These are phyloP conservation scores for Tuctoria greenei DNA, from an alignment of 176 grass and related monocot genomes.

Conservation along the genomic window DNA sequence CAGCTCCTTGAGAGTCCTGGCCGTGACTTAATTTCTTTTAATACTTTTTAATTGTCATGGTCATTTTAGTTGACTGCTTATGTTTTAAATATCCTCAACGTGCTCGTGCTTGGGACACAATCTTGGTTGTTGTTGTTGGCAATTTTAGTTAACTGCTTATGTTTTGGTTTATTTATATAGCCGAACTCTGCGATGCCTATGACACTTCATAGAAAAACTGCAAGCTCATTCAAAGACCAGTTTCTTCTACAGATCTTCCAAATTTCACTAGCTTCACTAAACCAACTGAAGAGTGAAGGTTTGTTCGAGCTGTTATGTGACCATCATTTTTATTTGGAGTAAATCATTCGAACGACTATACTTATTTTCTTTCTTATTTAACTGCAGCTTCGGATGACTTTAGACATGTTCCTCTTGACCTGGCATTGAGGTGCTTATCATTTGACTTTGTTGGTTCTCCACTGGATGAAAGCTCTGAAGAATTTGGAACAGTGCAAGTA, in stretches of 20 bases:
- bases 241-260: slow-evolving; percentile 96
- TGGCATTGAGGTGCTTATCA: slow-evolving; percentile 93
- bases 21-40: slow-evolving; percentile 18
- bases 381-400: slow-evolving; percentile 70
- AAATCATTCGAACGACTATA: slow-evolving; percentile 30
- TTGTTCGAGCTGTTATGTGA: slow-evolving; percentile 53
- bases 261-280: slow-evolving; percentile 93
- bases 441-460: slow-evolving; percentile 98
- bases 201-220: slow-evolving; percentile 75
- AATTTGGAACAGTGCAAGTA: slow-evolving; percentile 99
- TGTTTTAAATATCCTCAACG: too few relatives aligned
- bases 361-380: slow-evolving; percentile 31
- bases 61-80: slow-evolving; percentile 13
- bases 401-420: slow-evolving; percentile 74
- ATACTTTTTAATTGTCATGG: neutral
- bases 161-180: slow-evolving; percentile 50
- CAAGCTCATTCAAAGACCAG: slow-evolving; percentile 85
- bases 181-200: slow-evolving; percentile 60
- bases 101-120: too few relatives aligned
- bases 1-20: neutral
- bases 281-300: slow-evolving; percentile 84
- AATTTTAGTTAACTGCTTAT: slow-evolving; percentile 21
- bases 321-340: slow-evolving; percentile 18
- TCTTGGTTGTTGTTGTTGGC: too few relatives aligned
- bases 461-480: slow-evolving; percentile 98